phyloP scores from a whole-genome alignment of 2,329 filamentous ascomycete species.

The Sclerotinia spermophila region DNA sequence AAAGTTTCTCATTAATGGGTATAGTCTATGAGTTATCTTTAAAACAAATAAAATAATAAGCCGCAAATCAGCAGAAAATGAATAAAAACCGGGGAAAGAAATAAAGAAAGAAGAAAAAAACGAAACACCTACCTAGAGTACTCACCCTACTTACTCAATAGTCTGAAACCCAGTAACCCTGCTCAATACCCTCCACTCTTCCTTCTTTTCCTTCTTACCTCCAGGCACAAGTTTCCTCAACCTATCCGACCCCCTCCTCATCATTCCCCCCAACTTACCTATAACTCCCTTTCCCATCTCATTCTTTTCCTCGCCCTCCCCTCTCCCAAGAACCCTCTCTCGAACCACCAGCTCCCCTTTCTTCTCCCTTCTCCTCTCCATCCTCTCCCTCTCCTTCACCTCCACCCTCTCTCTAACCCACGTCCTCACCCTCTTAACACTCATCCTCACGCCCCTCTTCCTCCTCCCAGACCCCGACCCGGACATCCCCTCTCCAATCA shows the following conservation, averaged over 20 bases:
- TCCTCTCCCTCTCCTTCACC: neutral
- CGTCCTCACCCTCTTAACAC: neutral
- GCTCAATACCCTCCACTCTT: neutral
- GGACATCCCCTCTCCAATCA: neutral
- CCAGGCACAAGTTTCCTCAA: neutral
- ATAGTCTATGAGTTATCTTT: neutral
- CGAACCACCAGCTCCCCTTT: neutral
- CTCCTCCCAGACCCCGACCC: neutral
- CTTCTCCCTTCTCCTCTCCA: neutral
- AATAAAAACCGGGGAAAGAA: neutral
- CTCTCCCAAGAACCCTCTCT: neutral
- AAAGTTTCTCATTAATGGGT: neutral
- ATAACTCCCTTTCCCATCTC: neutral
- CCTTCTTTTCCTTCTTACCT: neutral
- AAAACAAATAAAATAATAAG: neutral
- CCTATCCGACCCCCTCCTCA: neutral
- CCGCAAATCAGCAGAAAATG: neutral
- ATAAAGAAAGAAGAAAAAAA: neutral
- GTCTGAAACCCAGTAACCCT: neutral
- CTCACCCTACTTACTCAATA: conserved; percentile 1
- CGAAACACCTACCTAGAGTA: neutral
- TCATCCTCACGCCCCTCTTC: neutral
- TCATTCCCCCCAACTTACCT: neutral
- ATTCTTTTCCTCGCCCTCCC: no score
- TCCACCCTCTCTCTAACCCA: neutral